A percentile compares a stretch with the other conserved stretches of the same genome.
These are phyloP conservation scores for Backusella macrospora DNA, from an alignment of 192 early-diverging fungal genomes.

Conservation along the genomic window DNA sequence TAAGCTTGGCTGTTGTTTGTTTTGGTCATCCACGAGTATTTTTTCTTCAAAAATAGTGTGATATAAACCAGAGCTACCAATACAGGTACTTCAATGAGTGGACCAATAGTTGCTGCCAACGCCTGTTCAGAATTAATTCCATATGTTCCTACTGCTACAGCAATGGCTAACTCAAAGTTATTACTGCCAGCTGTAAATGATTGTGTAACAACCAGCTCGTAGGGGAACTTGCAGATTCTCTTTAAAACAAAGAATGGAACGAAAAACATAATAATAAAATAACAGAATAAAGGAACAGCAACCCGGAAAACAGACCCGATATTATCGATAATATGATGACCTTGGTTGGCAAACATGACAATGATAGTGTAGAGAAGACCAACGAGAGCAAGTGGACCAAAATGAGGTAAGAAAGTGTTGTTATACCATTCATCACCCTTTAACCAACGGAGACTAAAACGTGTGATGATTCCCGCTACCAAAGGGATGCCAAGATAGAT, in stretches of 20 bases:
- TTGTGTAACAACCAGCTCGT: conserved; percentile 55
- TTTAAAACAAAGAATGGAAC: conserved; percentile 47
- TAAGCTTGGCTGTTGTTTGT: background rate
- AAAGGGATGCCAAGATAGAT: conserved; percentile 74
- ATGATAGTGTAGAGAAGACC: conserved; percentile 70
- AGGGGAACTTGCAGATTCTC: conserved; percentile 40
- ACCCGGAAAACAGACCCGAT: conserved; percentile 63
- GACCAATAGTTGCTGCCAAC: conserved; percentile 65
- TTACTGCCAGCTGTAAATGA: conserved; percentile 68
- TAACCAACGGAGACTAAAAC: conserved; percentile 40
- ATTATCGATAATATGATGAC: conserved; percentile 58
- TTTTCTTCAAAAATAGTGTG: conserved; percentile 14
- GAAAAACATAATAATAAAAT: conserved; percentile 62
- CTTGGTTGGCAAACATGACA: conserved; percentile 72
- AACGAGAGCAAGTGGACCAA: conserved; percentile 59
- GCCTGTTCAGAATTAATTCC: conserved; percentile 68
- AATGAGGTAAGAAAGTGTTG: conserved; percentile 51
- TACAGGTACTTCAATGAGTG: conserved; percentile 72
- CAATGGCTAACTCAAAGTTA: conserved; percentile 80
- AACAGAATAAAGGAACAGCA: conserved; percentile 64
- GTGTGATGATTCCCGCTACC: conserved; percentile 59
- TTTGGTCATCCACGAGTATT: conserved; percentile 1
- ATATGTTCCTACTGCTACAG: conserved; percentile 66
- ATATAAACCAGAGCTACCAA: conserved; percentile 9
- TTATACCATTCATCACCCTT: conserved; percentile 55